Evolutionary conservation across 129 eudicot genomes (phyloP).

Genomic region (Daucus carota): DH1_v3.0 NC_030385.2:15601501-15602000

Average conservation of each 20-base stretch:
- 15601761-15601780: background rate
- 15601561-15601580: background rate
- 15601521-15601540: no score
- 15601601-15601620: background rate
- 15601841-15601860: background rate
- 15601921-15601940: background rate
- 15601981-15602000: slow-evolving; percentile 49
- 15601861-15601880: background rate
- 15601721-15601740: background rate
- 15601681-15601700: no score
- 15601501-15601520: background rate
- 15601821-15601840: background rate
- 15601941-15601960: slow-evolving; percentile 20
- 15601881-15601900: background rate
- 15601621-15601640: background rate
- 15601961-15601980: slow-evolving; percentile 52
- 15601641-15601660: no score
- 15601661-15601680: no score
- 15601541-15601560: background rate
- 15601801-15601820: background rate
- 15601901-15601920: background rate
- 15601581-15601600: background rate
- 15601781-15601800: background rate
- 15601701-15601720: no score
- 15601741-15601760: background rate